A percentile compares a stretch with the other conserved stretches of the same genome.
Conservation (phyloP, 352 stramenopile genomes). For the Saprolegnia parasitica region DNA sequence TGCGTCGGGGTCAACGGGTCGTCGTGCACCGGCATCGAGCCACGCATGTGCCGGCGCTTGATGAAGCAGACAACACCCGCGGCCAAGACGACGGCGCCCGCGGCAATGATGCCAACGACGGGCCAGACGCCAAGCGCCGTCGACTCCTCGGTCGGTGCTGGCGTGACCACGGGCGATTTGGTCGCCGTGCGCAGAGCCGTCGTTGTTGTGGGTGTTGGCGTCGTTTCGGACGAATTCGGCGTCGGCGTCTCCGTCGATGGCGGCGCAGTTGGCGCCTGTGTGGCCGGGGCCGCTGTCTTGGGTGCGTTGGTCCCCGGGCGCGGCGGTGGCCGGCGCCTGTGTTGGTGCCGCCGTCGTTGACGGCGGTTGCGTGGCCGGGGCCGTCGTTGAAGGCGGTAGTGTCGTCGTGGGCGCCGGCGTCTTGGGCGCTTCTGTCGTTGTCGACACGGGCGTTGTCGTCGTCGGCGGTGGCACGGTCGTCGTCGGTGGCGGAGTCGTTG, state of each 20-base stretch:
- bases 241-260: neutral
- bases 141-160: neutral
- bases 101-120: conserved; percentile 3
- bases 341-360: neutral
- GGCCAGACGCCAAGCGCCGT: conserved; percentile 1
- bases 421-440: neutral
- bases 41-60: neutral
- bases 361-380: neutral
- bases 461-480: neutral
- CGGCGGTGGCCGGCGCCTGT: neutral
- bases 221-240: neutral
- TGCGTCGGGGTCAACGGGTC: conserved; percentile 7
- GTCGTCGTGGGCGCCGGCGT: neutral
- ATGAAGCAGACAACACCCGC: neutral
- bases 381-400: neutral
- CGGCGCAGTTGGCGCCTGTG: neutral
- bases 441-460: neutral
- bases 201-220: neutral
- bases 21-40: neutral
- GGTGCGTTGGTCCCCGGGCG: neutral
- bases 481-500: conserved; percentile 2
- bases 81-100: conserved; percentile 1
- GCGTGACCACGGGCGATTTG: too few species aligned
- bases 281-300: neutral
- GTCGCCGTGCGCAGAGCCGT: neutral